Conservation (phyloP, 208 protist species). For the Trypanosomatidae sp. region DNA sequence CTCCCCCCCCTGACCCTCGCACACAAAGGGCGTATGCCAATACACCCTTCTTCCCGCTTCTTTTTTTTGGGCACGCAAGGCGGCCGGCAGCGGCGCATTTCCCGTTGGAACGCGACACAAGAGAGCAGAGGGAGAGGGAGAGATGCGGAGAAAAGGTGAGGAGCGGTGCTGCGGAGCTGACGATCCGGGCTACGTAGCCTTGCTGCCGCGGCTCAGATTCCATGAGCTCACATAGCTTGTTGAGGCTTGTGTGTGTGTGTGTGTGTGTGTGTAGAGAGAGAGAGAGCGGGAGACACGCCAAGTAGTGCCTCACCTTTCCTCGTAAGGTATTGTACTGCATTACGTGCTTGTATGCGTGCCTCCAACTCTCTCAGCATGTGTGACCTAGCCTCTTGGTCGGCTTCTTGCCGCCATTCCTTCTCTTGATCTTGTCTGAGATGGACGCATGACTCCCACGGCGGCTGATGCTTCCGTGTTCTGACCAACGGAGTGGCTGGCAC, state of each 20-base stretch:
- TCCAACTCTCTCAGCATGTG: too few relatives aligned
- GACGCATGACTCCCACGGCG: neutral
- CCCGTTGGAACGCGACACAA: neutral
- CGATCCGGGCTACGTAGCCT: neutral
- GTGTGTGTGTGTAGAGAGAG: neutral
- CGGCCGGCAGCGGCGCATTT: neutral
- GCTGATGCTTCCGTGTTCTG: neutral
- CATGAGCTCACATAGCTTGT: constrained; percentile 3
- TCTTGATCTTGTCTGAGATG: neutral
- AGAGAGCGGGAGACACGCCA: neutral
- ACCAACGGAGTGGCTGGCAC: neutral
- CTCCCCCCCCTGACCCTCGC: neutral
- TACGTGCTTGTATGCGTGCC: neutral
- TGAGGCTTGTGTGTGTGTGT: constrained; percentile 11
- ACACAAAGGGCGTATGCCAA: neutral
- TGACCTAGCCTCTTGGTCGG: neutral
- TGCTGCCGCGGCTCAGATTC: neutral
- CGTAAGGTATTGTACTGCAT: neutral
- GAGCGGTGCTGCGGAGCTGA: neutral
- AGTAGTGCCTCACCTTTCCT: neutral
- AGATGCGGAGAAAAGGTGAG: neutral
- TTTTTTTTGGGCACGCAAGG: neutral
- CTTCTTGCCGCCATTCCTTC: neutral
- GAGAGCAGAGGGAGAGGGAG: neutral
- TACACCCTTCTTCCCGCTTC: neutral